Conservation (phyloP, 2,329 filamentous ascomycete genomes). For the Ascochyta lentis region DNA sequence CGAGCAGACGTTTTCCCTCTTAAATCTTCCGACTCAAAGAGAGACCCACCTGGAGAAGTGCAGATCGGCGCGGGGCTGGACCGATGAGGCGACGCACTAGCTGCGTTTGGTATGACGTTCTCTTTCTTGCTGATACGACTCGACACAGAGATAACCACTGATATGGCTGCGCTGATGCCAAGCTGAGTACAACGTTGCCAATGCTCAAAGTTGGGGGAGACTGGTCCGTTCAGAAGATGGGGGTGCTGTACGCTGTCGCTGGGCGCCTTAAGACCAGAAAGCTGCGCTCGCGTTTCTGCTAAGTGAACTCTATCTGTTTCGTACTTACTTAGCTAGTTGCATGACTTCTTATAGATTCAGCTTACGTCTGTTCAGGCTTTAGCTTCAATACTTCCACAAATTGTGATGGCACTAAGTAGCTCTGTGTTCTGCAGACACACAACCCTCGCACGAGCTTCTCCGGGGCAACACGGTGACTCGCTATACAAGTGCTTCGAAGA, state of each 20-base stretch:
- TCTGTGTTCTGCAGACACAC: too few relatives aligned
- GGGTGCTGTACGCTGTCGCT: conserved; percentile 3
- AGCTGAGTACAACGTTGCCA: conserved; percentile 21
- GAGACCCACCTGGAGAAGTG: conserved; percentile 18
- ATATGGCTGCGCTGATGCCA: conserved; percentile 16
- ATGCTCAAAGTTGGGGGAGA: conserved; percentile 29
- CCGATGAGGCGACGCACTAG: conserved; percentile 29
- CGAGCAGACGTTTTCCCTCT: conserved; percentile 23
- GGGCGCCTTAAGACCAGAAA: not conserved
- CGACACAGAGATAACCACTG: conserved; percentile 5
- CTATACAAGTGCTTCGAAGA: not conserved
- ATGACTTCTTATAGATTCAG: not conserved
- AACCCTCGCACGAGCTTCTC: not conserved
- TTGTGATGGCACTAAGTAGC: too few relatives aligned
- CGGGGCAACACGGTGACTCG: not conserved
- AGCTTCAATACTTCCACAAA: too few relatives aligned
- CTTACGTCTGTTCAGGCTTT: not conserved
- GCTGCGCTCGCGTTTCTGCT: not conserved
- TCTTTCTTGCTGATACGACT: conserved; percentile 3
- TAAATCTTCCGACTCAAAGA: conserved; percentile 27
- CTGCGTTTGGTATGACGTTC: conserved; percentile 29
- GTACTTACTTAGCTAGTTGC: not conserved
- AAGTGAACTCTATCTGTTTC: not conserved
- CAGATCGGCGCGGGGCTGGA: conserved; percentile 36
- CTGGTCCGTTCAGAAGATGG: conserved; percentile 18